Base-by-base conservation (phyloP, 148 eudicot genomes). In the Chenopodium formosanum region DNA sequence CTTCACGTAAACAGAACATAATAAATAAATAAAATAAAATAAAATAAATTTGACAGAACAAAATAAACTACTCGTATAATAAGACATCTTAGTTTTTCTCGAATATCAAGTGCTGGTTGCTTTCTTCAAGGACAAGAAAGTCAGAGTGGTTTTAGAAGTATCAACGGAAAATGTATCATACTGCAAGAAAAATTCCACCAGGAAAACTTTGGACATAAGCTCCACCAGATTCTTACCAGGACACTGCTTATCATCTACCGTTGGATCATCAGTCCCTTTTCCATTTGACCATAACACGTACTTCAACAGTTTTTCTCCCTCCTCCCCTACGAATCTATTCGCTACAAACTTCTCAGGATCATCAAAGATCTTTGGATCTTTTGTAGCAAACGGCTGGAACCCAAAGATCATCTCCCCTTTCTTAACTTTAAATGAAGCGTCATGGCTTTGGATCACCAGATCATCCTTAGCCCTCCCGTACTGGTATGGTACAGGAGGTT, bases 261-360 rank as follows among this genome's bases (percentile, higher is more conserved):
- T 89, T 19, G 93, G 92, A 74, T 73, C 78, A 27, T 90, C 95
- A 2, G 76, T 86, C 76, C 87, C 91, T 13, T 87, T 73, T 16
- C 92, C 93, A 47, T 92, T 92, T 2, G 95, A 92, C 95, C 93
- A 92, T 2, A 82, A 79, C 70, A 89, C 90, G 58, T 90, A 86
- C 83, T 81, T 85, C 40, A 88, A 23, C 78, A 90, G 46, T 66
- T 75, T 83, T 85, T 90, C 88, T 10, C 95, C 88, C 0, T 16
- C 62, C 7, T 89, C 87, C 10, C 93, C 95, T 0, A 90, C 85
- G 63, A 92, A 92, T 79, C 93, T 82, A 58, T 90, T 76, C 27
- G 69, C 81, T 56, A 92, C 84, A 79, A 90, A 90, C 77, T 89
- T 87, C 37, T 89, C 90, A 0, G 91, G 82, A 0, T 81, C 81